Percentiles rank a stretch among this genome's conserved stretches.
phyloP scores from a whole-genome alignment of 192 early-diverging fungal species.

The Umbelopsis sp. region DNA sequence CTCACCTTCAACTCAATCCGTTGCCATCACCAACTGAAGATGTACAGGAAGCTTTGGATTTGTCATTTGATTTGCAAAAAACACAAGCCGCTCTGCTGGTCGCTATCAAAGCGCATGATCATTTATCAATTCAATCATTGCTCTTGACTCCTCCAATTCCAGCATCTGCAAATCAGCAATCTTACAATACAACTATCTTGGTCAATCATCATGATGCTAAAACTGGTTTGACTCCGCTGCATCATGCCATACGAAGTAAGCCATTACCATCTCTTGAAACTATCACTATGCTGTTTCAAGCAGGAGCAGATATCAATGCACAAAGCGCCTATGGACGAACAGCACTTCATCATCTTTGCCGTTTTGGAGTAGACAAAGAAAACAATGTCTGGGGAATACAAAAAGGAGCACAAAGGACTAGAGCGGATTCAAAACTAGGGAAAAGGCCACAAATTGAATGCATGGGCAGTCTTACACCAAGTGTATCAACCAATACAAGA shows the following conservation, averaged over 20 bases:
- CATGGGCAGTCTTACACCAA: neutral
- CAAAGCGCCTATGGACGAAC: slow-evolving; percentile 55
- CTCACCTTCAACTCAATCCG: slow-evolving; percentile 36
- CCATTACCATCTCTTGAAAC: slow-evolving; percentile 58
- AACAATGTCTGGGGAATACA: slow-evolving; percentile 37
- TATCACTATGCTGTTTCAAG: slow-evolving; percentile 50
- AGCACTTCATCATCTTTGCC: slow-evolving; percentile 51
- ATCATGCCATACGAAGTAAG: slow-evolving; percentile 57
- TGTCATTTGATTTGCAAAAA: slow-evolving; percentile 34
- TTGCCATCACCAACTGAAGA: slow-evolving; percentile 17
- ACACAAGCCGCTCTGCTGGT: slow-evolving; percentile 51
- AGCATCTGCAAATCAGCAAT: slow-evolving; percentile 1
- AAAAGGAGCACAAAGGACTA: slow-evolving; percentile 18
- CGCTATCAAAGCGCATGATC: slow-evolving; percentile 62
- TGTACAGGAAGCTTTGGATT: slow-evolving; percentile 21
- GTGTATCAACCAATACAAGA: neutral
- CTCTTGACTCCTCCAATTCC: slow-evolving; percentile 40
- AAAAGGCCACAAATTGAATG: neutral
- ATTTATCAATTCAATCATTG: slow-evolving; percentile 51
- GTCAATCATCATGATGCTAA: slow-evolving; percentile 54
- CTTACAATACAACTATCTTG: slow-evolving; percentile 24
- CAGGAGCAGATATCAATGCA: slow-evolving; percentile 56
- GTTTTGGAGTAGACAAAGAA: slow-evolving; percentile 45
- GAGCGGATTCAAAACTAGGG: neutral
- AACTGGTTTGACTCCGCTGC: slow-evolving; percentile 61